Evolutionary conservation across 495 filamentous ascomycete genomes (phyloP).

Genomic region (Lindgomyces ingoldianus): DNA sequence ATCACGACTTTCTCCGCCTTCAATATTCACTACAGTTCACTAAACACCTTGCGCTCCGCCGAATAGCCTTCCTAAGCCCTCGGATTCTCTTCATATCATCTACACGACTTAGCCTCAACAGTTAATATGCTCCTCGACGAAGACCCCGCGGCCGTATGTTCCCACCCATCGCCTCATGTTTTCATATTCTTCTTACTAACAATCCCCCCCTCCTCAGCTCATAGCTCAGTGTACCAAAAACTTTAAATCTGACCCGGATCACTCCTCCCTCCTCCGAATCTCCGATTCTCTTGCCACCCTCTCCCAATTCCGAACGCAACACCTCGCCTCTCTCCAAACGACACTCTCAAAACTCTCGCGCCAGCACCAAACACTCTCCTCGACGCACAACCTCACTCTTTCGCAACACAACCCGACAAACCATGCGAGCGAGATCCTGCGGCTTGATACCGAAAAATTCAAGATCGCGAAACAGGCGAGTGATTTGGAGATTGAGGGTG

Average conservation of each 20-base stretch:
- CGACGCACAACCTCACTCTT: constrained; percentile 71
- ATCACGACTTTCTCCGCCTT: constrained; percentile 7
- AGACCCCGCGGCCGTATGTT: constrained; percentile 75
- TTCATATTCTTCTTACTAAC: constrained; percentile 29
- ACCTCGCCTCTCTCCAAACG: constrained; percentile 68
- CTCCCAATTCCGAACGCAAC: constrained; percentile 73
- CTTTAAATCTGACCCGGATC: constrained; percentile 92
- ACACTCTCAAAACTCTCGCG: constrained; percentile 73
- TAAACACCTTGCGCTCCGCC: not conserved
- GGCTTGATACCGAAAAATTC: constrained; percentile 92
- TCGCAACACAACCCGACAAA: constrained; percentile 68
- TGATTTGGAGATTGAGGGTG: constrained; percentile 89
- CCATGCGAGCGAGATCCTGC: constrained; percentile 78
- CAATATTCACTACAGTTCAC: not conserved
- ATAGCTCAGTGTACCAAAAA: constrained; percentile 87
- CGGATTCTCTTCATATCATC: not conserved
- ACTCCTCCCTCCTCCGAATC: constrained; percentile 80
- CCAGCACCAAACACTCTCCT: constrained; percentile 63
- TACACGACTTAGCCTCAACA: not conserved
- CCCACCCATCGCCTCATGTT: not conserved
- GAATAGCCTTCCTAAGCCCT: constrained; percentile 3
- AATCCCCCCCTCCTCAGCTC: constrained; percentile 62
- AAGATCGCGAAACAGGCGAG: constrained; percentile 83
- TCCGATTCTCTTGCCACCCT: constrained; percentile 77
- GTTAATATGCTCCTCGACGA: constrained; percentile 93